A percentile compares a stretch with the other conserved stretches of the same genome.
phyloP scores from a whole-genome alignment of 179 eudicot genomes.

The Beta lomatogona region DNA sequence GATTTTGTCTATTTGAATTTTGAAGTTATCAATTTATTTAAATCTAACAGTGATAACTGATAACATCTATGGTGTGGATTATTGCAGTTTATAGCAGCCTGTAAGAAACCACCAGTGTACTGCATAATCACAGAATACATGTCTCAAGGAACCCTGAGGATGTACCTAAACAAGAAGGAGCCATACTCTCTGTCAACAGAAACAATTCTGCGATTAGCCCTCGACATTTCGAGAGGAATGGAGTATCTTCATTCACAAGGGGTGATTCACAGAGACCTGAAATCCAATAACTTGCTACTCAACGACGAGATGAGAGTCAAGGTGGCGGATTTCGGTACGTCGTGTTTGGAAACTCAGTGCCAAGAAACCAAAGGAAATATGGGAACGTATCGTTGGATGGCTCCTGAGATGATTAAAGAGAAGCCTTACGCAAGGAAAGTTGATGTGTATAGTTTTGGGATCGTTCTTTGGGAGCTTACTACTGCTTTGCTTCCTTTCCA shows the following conservation, averaged over 20 bases:
- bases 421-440: slow-evolving; percentile 76
- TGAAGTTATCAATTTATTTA: too few species aligned
- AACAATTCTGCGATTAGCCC: slow-evolving; percentile 74
- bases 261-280: slow-evolving; percentile 88
- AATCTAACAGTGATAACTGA: too few species aligned
- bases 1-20: too few species aligned
- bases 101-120: slow-evolving; percentile 91
- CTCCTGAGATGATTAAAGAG: slow-evolving; percentile 92
- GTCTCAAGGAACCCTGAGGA: slow-evolving; percentile 93
- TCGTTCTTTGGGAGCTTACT: slow-evolving; percentile 92
- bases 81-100: slow-evolving; percentile 91
- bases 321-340: slow-evolving; percentile 91
- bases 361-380: slow-evolving; percentile 72
- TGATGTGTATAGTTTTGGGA: slow-evolving; percentile 90
- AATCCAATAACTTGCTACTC: slow-evolving; percentile 77
- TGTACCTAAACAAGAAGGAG: slow-evolving; percentile 94
- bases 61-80: neutral
- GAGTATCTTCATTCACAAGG: slow-evolving; percentile 94
- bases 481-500: slow-evolving; percentile 90
- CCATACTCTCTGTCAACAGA: slow-evolving; percentile 85
- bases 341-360: slow-evolving; percentile 79
- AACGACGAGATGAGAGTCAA: slow-evolving; percentile 93
- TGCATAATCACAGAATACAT: slow-evolving; percentile 95
- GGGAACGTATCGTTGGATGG: slow-evolving; percentile 98
- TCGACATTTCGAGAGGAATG: slow-evolving; percentile 93